phyloP scores from a whole-genome alignment of 2,329 filamentous ascomycete genomes.

The Microsporum audouinii region DNA sequence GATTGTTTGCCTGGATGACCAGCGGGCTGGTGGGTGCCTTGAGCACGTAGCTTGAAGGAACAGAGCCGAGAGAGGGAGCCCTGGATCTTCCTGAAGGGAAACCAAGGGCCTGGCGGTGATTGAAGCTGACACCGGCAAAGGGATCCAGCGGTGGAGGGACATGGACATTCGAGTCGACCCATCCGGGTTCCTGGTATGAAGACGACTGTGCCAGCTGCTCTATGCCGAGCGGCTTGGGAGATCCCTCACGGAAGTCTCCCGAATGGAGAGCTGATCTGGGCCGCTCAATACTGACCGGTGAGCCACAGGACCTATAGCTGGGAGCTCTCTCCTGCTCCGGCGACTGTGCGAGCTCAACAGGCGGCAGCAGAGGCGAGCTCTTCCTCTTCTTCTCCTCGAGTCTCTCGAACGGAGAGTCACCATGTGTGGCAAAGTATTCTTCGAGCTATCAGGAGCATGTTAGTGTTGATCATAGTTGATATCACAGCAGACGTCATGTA shows the following conservation, averaged over 20 bases:
- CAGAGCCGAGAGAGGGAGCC: conserved; percentile 55
- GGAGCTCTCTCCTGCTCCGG: conserved; percentile 18
- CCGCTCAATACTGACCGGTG: conserved; percentile 49
- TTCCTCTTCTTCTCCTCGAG: conserved; percentile 18
- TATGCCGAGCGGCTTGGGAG: conserved; percentile 19
- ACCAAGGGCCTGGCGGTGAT: not conserved
- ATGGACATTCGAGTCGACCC: not conserved
- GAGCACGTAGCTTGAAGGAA: conserved; percentile 69
- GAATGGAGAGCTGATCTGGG: conserved; percentile 63
- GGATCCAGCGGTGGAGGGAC: not conserved
- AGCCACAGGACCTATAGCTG: conserved; percentile 28
- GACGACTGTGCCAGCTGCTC: conserved; percentile 10
- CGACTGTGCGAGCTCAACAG: conserved; percentile 35
- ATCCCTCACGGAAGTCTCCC: conserved; percentile 48
- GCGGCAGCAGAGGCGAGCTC: conserved; percentile 30
- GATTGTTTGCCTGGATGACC: conserved; percentile 76
- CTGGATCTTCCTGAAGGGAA: conserved; percentile 26
- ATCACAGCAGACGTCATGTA: not conserved
- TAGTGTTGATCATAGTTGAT: conserved; percentile 3
- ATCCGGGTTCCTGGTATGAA: not conserved
- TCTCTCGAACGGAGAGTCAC: conserved; percentile 29
- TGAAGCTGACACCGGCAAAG: not conserved
- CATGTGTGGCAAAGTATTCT: conserved; percentile 29
- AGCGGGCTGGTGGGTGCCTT: conserved; percentile 85
- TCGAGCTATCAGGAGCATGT: conserved; percentile 24